Base-by-base conservation (phyloP, 345 rosid genomes). In the Salix viminalis region DNA sequence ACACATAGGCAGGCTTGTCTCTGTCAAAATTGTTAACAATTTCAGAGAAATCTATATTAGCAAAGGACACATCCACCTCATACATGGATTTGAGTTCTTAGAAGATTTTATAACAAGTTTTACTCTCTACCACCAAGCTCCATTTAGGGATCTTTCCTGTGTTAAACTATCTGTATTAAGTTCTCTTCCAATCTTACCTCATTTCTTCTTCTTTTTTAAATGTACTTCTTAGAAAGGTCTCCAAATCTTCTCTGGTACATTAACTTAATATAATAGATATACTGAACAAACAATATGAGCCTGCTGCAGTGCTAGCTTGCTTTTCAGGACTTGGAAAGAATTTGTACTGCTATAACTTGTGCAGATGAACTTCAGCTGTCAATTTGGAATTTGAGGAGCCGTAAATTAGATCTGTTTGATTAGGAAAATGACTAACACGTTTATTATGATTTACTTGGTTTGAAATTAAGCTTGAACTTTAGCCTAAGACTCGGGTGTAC, bases 391-490 rank as follows among this genome's bases (percentile, higher is more conserved):
- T 5, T 30, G 36, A 7, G 41, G 42, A 48, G 65, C 67, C 5
- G 56, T 52, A 65, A 48, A 26, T 52, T 50, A 42, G 4, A 39
- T 65, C 72, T 52, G 30, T 65, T 77, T 26, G 80, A 65, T 78
- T 23, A 34, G 34, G 73, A 67, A 67, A 30, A 28, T 41, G n/a
- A 72, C 46, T 14, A 67, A 48, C 16, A 34, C 68, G 28, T 72
- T 56, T 52, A 54, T 28, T 66, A 41, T 52, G 58, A 18, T 39
- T 67, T 67, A 6, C 34, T 0, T 11, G 19, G 2, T 26, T 52
- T 67, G 36, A 52, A 58, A 54, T 21, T 67, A 10, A 56, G 37
- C 30, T 37, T 39, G 21, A 76, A 67, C 12, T 67, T n/a, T 67
- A 46, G 48, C 36, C 70, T 14, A 65, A 10, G 71, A 69, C 72